These are phyloP conservation scores for Phytopythium montanum DNA, from an alignment of 352 stramenopile species.

Conservation along the genomic window DNA sequence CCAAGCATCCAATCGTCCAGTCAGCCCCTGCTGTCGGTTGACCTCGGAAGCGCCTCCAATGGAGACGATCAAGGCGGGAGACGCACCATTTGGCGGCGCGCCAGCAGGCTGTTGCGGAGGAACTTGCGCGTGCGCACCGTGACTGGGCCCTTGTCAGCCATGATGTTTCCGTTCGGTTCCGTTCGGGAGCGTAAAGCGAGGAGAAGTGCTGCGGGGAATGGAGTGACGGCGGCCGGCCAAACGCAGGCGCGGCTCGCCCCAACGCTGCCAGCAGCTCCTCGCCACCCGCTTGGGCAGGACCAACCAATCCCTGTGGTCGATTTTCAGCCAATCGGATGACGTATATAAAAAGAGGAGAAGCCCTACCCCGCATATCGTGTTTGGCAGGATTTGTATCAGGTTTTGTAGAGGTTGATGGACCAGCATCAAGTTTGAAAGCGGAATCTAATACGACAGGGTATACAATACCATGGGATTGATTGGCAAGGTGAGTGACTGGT, in stretches of 20 bases:
- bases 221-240: too few relatives aligned
- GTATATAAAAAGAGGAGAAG: background rate
- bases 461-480: background rate
- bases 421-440: background rate
- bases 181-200: constrained; percentile 40
- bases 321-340: constrained; percentile 12
- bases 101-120: constrained; percentile 97
- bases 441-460: background rate
- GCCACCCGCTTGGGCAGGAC: constrained; percentile 46
- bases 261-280: background rate
- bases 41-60: background rate
- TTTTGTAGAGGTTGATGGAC: background rate
- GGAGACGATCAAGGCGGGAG: background rate
- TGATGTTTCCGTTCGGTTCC: constrained; percentile 78
- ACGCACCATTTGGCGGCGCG: constrained; percentile 96
- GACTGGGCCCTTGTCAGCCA: constrained; percentile 93
- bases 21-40: background rate
- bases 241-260: too few relatives aligned
- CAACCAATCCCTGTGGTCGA: constrained; percentile 56
- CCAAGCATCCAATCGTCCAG: too few relatives aligned
- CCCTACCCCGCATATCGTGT: background rate
- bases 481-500: background rate
- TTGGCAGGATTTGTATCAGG: background rate
- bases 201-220: constrained; percentile 72
- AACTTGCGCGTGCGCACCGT: constrained; percentile 99